These are phyloP conservation scores for Elongisporangium anandrum DNA, from an alignment of 352 stramenopile genomes.

Conservation along the genomic window DNA sequence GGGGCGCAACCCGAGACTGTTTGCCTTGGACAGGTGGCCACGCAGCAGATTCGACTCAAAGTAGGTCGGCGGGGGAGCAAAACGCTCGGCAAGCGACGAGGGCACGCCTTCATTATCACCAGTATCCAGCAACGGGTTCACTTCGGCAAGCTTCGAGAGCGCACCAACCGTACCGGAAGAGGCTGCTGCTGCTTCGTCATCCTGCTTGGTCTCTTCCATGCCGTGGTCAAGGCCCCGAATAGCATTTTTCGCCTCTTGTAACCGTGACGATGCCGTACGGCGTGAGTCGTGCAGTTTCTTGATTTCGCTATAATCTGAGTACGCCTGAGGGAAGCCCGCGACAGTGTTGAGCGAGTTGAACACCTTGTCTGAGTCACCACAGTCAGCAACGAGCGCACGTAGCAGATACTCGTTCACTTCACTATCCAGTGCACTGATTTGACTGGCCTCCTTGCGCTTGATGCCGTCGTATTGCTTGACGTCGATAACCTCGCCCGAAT, in stretches of 20 bases:
- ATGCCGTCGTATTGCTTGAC: conserved; percentile 65
- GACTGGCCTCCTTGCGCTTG: conserved; percentile 21
- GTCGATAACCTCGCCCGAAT: conserved; percentile 75
- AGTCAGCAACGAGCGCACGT: conserved; percentile 53
- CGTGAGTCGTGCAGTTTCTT: conserved; percentile 56
- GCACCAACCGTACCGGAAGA: neutral
- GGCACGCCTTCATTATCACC: conserved; percentile 2
- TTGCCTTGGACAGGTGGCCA: conserved; percentile 7
- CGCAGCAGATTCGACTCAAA: conserved; percentile 66
- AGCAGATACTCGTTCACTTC: conserved; percentile 74
- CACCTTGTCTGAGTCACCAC: conserved; percentile 43
- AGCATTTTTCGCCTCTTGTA: conserved; percentile 40
- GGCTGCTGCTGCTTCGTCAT: neutral
- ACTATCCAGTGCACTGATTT: conserved; percentile 47
- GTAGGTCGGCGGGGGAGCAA: conserved; percentile 46
- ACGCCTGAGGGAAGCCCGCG: conserved; percentile 47
- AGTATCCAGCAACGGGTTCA: conserved; percentile 23
- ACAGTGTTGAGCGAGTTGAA: conserved; percentile 60
- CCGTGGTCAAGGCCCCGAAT: conserved; percentile 5
- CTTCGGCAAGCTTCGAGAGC: conserved; percentile 25
- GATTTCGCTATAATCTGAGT: conserved; percentile 63
- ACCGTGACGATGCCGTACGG: conserved; percentile 23
- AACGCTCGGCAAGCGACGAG: conserved; percentile 28
- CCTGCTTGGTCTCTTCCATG: neutral
- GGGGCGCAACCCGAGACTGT: conserved; percentile 39